Conservation (phyloP, 2,329 filamentous ascomycete species). For the Neofusicoccum sp. region DNA sequence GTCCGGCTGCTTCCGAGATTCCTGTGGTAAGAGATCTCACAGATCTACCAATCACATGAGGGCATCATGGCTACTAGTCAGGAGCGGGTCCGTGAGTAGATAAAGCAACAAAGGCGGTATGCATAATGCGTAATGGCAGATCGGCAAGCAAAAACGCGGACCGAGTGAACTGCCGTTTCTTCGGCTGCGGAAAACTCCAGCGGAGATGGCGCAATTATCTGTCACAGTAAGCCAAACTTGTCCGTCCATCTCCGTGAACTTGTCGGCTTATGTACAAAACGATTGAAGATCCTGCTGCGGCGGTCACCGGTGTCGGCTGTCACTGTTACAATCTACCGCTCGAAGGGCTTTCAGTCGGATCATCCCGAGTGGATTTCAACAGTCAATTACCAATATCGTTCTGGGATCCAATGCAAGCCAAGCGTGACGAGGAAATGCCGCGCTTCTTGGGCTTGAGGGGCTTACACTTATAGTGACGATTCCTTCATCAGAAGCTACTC, state of each 20-base stretch:
- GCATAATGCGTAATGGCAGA: neutral
- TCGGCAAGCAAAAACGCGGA: neutral
- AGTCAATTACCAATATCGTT: neutral
- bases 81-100: neutral
- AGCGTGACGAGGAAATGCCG: slow-evolving; percentile 1
- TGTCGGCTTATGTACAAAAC: neutral
- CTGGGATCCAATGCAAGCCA: neutral
- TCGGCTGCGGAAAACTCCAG: neutral
- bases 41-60: neutral
- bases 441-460: neutral
- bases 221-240: neutral
- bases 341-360: neutral
- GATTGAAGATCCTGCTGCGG: slow-evolving; percentile 3
- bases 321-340: neutral
- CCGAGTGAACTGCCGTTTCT: neutral
- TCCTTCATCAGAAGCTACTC: neutral
- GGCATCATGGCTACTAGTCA: neutral
- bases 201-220: slow-evolving; percentile 1
- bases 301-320: neutral
- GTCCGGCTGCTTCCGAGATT: neutral
- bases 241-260: neutral
- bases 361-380: neutral
- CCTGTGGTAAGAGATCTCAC: neutral
- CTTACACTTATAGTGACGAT: neutral
- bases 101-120: neutral